Percentiles rank a stretch among this genome's conserved stretches.
phyloP scores from a whole-genome alignment of 2,329 filamentous ascomycete genomes.

The Scolecobasidium constrictum region DNA sequence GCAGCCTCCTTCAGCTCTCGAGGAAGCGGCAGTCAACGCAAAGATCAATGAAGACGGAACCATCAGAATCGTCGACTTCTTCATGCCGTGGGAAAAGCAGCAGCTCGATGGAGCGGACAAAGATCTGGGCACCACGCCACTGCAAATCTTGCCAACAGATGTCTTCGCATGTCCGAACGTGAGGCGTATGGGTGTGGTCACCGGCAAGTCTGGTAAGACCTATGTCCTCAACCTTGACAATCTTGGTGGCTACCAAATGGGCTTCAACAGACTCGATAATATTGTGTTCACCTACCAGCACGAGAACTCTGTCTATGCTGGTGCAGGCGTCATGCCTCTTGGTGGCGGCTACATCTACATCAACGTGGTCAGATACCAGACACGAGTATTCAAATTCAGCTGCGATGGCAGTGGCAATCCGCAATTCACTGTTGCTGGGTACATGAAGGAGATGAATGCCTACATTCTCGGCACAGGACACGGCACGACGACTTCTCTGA shows the following conservation, averaged over 20 bases:
- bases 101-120: conserved; percentile 39
- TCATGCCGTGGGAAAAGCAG: conserved; percentile 41
- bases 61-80: conserved; percentile 36
- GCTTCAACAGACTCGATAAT: conserved; percentile 29
- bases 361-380: conserved; percentile 42
- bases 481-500: conserved; percentile 44
- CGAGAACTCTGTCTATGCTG: conserved; percentile 39
- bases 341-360: conserved; percentile 40
- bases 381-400: conserved; percentile 48
- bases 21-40: conserved; percentile 40
- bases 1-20: conserved; percentile 33
- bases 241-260: conserved; percentile 39
- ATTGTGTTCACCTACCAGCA: conserved; percentile 36
- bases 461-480: conserved; percentile 46
- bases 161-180: conserved; percentile 33
- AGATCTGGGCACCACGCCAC: conserved; percentile 36
- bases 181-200: conserved; percentile 38
- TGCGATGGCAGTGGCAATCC: conserved; percentile 38
- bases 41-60: conserved; percentile 34
- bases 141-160: conserved; percentile 32
- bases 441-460: conserved; percentile 39
- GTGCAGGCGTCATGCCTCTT: conserved; percentile 36
- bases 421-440: conserved; percentile 42
- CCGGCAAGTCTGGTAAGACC: conserved; percentile 40
- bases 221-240: conserved; percentile 40